Percentiles rank a stretch among this genome's conserved stretches.
phyloP scores from a whole-genome alignment of 176 grass and related monocot species.

The Canna indica region DNA sequence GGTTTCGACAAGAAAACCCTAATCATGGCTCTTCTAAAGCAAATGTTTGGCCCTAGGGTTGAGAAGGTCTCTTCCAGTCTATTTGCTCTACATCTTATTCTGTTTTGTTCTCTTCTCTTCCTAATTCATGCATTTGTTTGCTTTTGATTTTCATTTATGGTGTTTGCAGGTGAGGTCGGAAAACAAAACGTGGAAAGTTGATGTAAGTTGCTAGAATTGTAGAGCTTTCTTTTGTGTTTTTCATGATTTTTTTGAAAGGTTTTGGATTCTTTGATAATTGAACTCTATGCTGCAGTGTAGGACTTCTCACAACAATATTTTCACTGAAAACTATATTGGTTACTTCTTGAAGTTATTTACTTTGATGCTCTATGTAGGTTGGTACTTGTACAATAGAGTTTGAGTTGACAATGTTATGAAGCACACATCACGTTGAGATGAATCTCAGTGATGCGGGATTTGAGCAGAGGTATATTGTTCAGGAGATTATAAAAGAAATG shows the following conservation, averaged over 20 bases:
- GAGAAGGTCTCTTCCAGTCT: conserved; percentile 46
- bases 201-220: conserved; percentile 39
- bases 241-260: background rate
- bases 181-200: conserved; percentile 90
- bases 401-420: conserved; percentile 83
- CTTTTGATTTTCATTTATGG: background rate
- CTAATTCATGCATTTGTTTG: conserved; percentile 8
- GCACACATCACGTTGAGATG: conserved; percentile 81
- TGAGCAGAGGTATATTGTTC: conserved; percentile 93
- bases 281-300: background rate
- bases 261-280: background rate
- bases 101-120: background rate
- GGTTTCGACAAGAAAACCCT: conserved; percentile 97
- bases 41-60: conserved; percentile 70
- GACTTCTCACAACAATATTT: background rate
- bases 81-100: background rate
- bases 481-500: conserved; percentile 99
- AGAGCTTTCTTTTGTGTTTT: background rate
- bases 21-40: conserved; percentile 79
- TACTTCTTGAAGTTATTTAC: no score
- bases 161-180: conserved; percentile 82
- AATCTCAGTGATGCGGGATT: conserved; percentile 94
- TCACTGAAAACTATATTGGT: background rate
- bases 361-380: no score
- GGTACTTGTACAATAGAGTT: no score